Conservation (phyloP, 2,329 filamentous ascomycete species). For the Talaromyces sp. region DNA sequence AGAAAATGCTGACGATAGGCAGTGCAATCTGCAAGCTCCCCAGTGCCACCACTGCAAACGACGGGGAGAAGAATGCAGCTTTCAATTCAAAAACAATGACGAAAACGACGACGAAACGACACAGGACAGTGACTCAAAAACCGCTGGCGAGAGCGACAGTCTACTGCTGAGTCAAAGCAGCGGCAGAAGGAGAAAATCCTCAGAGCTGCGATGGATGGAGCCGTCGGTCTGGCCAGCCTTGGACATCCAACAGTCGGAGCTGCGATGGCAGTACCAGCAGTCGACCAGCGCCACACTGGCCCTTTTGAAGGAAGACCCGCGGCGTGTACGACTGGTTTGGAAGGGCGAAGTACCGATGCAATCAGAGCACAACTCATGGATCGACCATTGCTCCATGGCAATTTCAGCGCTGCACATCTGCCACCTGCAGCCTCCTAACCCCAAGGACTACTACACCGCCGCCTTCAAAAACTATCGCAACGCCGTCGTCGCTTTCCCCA, state of each 20-base stretch:
- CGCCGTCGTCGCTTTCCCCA: constrained; percentile 10
- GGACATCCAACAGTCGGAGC: constrained; percentile 4
- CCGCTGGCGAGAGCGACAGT: not conserved
- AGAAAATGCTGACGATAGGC: not conserved
- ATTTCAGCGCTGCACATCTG: constrained; percentile 11
- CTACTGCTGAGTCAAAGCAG: not conserved
- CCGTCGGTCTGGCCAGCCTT: constrained; percentile 8
- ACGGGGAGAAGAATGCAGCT: constrained; percentile 12
- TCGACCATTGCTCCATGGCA: constrained; percentile 8
- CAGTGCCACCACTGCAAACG: constrained; percentile 12
- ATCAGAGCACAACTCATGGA: constrained; percentile 5
- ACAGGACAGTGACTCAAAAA: not conserved
- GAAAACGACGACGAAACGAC: not conserved
- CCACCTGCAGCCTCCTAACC: constrained; percentile 7
- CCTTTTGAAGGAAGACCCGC: constrained; percentile 10
- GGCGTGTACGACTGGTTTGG: constrained; percentile 8
- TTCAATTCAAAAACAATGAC: constrained; percentile 5
- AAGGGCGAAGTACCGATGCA: constrained; percentile 10
- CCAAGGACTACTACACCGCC: constrained; percentile 9
- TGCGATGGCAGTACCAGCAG: constrained; percentile 11
- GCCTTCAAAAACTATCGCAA: constrained; percentile 11
- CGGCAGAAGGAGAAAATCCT: not conserved
- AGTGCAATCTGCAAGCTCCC: constrained; percentile 12
- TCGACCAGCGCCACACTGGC: constrained; percentile 2
- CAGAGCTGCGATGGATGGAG: not conserved